These are phyloP conservation scores for Vitis hybrid DNA, from an alignment of 177 flowering plant species.

Conservation along the genomic window DNA sequence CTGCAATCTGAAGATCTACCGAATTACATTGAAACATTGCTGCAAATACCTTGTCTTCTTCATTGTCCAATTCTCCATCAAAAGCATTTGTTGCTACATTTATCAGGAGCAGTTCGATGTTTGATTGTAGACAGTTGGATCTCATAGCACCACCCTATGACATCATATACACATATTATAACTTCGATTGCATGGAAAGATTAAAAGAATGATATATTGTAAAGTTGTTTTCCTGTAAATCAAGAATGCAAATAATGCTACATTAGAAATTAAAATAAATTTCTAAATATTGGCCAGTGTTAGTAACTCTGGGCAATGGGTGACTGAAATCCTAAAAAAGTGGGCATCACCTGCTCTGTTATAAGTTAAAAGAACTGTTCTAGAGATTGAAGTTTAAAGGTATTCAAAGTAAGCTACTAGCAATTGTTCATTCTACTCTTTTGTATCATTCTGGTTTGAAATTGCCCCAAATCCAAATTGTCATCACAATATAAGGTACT, in stretches of 20 bases:
- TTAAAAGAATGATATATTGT: not conserved
- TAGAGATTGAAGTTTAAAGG: no score
- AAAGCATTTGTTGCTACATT: conserved; percentile 7
- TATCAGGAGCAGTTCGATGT: conserved; percentile 1
- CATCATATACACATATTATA: not conserved
- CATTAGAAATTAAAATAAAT: no score
- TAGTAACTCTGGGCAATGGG: no score
- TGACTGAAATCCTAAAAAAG: no score
- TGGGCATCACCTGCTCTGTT: no score
- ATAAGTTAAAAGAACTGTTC: no score
- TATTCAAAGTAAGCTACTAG: no score
- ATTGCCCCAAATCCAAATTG: no score
- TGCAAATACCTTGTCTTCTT: not conserved
- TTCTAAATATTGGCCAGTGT: no score
- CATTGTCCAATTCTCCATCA: conserved; percentile 3
- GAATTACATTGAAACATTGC: not conserved
- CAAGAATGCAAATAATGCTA: not conserved
- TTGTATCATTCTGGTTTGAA: no score
- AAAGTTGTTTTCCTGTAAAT: not conserved
- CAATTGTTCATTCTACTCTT: no score
- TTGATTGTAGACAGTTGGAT: conserved; percentile 1
- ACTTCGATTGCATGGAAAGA: not conserved
- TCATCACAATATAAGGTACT: no score
- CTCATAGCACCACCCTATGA: conserved; percentile 3
- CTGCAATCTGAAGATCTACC: conserved; percentile 6